phyloP scores from a whole-genome alignment of 208 protist genomes.

The Lotmaria passim region DNA sequence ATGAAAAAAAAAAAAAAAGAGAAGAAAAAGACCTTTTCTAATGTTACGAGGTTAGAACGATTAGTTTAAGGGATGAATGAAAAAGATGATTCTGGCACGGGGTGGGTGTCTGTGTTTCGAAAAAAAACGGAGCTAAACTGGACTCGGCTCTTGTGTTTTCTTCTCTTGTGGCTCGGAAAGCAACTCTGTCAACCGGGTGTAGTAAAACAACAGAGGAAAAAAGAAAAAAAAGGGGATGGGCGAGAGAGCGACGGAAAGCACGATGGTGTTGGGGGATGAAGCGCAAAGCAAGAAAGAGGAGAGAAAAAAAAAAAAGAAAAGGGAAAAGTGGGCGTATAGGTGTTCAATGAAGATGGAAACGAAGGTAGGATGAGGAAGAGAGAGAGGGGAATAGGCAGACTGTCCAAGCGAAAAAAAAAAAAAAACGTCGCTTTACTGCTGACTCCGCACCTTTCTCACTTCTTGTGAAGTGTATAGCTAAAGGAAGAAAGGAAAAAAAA shows the following conservation, averaged over 20 bases:
- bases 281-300: background rate
- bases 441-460: no score
- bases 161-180: conserved; percentile 16
- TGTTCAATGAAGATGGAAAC: background rate
- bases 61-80: background rate
- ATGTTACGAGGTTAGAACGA: no score
- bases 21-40: no score
- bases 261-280: no score
- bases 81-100: background rate
- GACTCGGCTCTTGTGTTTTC: conserved; percentile 20
- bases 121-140: conserved; percentile 25
- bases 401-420: no score
- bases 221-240: background rate
- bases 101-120: background rate
- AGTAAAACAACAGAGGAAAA: background rate
- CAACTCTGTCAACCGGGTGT: conserved; percentile 8
- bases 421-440: no score
- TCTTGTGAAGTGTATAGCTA: background rate
- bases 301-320: conserved; percentile 6
- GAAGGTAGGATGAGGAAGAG: background rate
- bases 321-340: background rate
- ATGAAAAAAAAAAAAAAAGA: conserved; percentile 22
- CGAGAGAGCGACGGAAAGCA: conserved; percentile 1
- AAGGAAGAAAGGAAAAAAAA: background rate
- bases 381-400: no score